Conservation (phyloP, 495 filamentous ascomycete genomes). For the Neurospora sublineolata region DNA sequence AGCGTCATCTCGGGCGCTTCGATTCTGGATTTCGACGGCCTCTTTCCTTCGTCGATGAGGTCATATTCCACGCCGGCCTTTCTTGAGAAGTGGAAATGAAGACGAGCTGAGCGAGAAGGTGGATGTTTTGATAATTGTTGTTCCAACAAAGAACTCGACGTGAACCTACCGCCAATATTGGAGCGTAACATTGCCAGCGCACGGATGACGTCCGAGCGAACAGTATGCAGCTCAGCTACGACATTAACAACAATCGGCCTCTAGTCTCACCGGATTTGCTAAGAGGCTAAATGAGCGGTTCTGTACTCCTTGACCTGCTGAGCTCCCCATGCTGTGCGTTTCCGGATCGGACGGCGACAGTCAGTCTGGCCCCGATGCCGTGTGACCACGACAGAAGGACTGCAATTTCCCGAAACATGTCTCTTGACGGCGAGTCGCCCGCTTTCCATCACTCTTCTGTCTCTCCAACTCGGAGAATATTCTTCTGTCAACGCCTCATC, state of each 20-base stretch:
- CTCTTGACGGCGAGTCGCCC: background rate
- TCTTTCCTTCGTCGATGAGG: background rate
- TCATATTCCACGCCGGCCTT: background rate
- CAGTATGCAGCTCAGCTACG: background rate
- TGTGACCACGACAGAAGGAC: background rate
- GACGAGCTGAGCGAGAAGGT: background rate
- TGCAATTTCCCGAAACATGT: background rate
- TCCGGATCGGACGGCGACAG: background rate
- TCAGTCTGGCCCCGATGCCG: background rate
- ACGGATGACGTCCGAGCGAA: background rate
- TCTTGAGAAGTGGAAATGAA: background rate
- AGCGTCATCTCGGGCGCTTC: background rate
- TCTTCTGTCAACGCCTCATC: background rate
- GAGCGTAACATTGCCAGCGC: background rate
- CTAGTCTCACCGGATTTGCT: background rate
- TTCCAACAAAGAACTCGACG: background rate
- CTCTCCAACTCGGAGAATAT: background rate
- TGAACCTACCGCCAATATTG: background rate
- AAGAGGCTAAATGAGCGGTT: background rate
- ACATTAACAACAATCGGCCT: background rate
- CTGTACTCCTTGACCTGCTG: background rate
- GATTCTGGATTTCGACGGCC: background rate
- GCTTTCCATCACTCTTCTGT: background rate
- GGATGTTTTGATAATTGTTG: background rate
- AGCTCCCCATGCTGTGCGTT: background rate